phyloP scores from a whole-genome alignment of 2,329 filamentous ascomycete species.

The Chrysoporthe puriensis region DNA sequence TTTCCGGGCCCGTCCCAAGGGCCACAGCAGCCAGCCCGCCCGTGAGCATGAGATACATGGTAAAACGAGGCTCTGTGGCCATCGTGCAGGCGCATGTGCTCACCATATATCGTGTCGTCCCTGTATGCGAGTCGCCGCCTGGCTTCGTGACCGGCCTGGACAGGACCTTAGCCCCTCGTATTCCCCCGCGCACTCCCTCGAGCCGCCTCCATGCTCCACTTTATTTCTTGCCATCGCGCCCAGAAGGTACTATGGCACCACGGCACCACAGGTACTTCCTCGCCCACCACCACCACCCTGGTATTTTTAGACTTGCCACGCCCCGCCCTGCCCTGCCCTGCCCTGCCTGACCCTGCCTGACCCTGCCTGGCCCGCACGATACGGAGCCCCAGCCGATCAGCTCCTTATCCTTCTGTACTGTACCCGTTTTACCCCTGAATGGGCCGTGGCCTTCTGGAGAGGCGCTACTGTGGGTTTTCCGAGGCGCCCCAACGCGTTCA shows the following conservation, averaged over 20 bases:
- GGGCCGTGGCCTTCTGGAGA: not conserved
- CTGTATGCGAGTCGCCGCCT: not conserved
- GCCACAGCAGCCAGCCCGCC: not conserved
- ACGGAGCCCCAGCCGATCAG: constrained; percentile 2
- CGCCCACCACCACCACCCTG: constrained; percentile 1
- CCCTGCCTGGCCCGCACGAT: not conserved
- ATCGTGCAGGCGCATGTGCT: not conserved
- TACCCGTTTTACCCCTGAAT: constrained; percentile 10
- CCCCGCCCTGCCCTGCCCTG: not conserved
- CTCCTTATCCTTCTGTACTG: constrained; percentile 2
- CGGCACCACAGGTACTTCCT: not conserved
- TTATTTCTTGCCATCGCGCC: constrained; percentile 25
- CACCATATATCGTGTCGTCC: constrained; percentile 2
- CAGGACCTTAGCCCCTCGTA: constrained; percentile 26
- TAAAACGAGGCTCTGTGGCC: not conserved
- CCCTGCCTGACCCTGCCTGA: not conserved
- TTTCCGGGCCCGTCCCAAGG: not conserved
- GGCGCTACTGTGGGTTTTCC: not conserved
- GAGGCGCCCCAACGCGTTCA: not conserved
- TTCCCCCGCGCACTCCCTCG: constrained; percentile 22
- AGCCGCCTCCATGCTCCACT: not conserved
- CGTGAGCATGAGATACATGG: not conserved
- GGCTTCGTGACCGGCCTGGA: not conserved
- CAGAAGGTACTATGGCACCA: not conserved
- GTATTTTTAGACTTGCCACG: constrained; percentile 28